phyloP scores from a whole-genome alignment of 257 asterid species.

The Fraxinus cuspidata region DNA sequence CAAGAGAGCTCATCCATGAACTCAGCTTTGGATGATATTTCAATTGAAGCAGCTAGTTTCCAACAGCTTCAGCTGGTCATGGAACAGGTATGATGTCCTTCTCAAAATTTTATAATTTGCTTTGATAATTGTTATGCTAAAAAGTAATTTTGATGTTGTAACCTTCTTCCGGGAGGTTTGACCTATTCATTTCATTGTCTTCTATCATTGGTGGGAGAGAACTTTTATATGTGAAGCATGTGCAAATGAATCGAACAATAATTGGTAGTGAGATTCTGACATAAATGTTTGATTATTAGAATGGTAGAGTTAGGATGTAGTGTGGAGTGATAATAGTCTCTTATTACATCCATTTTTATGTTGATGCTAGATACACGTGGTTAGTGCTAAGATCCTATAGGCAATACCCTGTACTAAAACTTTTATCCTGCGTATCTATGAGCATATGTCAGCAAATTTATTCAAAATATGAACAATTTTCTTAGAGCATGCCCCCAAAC shows the following conservation, averaged over 20 bases:
- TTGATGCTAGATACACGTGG: not conserved
- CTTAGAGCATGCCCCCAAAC: not conserved
- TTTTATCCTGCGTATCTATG: not conserved
- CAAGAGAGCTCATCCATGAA: conserved; percentile 54
- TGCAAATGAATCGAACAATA: not conserved
- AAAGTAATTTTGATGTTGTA: not conserved
- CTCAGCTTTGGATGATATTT: conserved; percentile 50
- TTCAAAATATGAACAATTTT: not conserved
- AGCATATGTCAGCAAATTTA: not conserved
- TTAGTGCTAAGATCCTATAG: not conserved
- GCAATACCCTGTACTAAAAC: conserved; percentile 5
- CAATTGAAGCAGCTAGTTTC: conserved; percentile 68
- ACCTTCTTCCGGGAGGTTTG: not conserved
- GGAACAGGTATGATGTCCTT: conserved; percentile 62
- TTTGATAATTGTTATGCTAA: not conserved
- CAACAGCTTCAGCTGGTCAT: conserved; percentile 73
- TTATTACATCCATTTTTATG: not conserved
- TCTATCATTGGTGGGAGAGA: not conserved
- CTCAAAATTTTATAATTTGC: not conserved
- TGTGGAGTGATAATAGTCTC: not conserved
- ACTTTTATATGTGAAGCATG: not conserved
- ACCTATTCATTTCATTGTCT: not conserved
- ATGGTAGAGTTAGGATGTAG: not conserved
- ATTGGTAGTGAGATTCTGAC: not conserved
- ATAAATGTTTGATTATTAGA: too few species aligned